Conservation (phyloP, 2,329 filamentous ascomycete species). For the Epichloe festucae region DNA sequence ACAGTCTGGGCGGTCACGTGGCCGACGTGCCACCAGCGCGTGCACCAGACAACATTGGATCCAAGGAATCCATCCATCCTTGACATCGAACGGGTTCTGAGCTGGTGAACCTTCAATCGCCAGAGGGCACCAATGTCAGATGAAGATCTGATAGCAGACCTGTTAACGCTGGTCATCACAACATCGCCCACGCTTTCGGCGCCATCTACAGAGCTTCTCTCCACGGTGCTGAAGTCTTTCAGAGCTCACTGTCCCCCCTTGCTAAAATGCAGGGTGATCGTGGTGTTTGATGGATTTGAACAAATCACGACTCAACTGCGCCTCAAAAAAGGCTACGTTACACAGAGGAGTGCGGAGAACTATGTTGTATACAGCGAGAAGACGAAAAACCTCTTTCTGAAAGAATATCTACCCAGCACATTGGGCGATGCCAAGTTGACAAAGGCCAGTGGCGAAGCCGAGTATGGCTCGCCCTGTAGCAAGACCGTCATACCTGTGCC, state of each 20-base stretch:
- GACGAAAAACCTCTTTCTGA: constrained; percentile 26
- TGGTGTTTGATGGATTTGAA: constrained; percentile 41
- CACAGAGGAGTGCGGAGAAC: constrained; percentile 26
- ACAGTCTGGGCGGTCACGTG: too few relatives aligned
- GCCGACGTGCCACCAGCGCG: too few relatives aligned
- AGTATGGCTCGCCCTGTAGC: constrained; percentile 32
- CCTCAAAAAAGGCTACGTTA: constrained; percentile 41
- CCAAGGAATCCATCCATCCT: too few relatives aligned
- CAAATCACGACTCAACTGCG: constrained; percentile 28
- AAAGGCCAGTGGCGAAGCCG: constrained; percentile 23
- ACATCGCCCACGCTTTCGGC: constrained; percentile 43
- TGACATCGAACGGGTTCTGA: too few relatives aligned
- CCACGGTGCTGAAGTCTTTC: constrained; percentile 33
- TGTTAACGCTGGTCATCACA: constrained; percentile 30
- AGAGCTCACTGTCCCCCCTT: constrained; percentile 27
- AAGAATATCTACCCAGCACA: constrained; percentile 4
- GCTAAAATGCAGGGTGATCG: constrained; percentile 30
- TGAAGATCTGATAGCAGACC: background rate
- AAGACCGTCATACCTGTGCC: constrained; percentile 13
- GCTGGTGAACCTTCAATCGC: background rate
- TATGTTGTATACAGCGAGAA: constrained; percentile 34
- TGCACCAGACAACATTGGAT: too few relatives aligned
- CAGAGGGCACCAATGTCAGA: background rate
- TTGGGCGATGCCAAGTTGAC: background rate
- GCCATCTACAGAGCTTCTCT: constrained; percentile 38